These are phyloP conservation scores for Fusarium mangiferae DNA, from an alignment of 2,329 filamentous ascomycete species.

Conservation along the genomic window DNA sequence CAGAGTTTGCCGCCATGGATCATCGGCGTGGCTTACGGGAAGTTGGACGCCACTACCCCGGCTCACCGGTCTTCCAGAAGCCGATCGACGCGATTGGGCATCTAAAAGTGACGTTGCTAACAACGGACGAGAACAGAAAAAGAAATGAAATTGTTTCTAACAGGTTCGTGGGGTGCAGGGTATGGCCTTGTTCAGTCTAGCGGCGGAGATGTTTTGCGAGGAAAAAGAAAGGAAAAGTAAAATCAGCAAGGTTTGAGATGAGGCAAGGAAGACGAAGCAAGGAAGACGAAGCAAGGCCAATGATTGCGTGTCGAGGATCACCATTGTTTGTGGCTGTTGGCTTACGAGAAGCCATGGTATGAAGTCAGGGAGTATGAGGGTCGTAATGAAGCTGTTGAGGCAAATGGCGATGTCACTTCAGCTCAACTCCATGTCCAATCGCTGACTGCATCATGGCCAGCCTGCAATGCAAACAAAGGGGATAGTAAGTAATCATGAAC, in stretches of 20 bases:
- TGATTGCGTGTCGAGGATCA: neutral
- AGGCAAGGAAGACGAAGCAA: neutral
- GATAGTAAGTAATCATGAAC: neutral
- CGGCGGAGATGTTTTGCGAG: neutral
- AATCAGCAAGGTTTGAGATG: conserved; percentile 4
- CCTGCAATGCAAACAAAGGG: neutral
- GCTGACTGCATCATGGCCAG: neutral
- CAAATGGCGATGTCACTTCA: neutral
- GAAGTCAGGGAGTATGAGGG: neutral
- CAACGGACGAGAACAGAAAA: neutral
- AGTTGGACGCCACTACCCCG: conserved; percentile 6
- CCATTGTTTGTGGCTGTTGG: neutral
- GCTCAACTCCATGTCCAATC: neutral
- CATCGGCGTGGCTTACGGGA: conserved; percentile 14
- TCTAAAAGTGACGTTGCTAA: neutral
- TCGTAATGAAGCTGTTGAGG: neutral
- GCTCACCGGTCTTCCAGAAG: conserved; percentile 31
- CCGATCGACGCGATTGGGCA: conserved; percentile 18
- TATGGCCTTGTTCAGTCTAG: neutral
- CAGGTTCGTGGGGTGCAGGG: neutral
- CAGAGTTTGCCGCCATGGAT: neutral
- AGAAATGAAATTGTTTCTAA: neutral
- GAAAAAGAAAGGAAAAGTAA: neutral
- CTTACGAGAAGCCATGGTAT: neutral
- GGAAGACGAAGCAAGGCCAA: neutral